These are phyloP conservation scores for Komagataella ulmi DNA, from an alignment of 805 yeast genomes.

Conservation along the genomic window DNA sequence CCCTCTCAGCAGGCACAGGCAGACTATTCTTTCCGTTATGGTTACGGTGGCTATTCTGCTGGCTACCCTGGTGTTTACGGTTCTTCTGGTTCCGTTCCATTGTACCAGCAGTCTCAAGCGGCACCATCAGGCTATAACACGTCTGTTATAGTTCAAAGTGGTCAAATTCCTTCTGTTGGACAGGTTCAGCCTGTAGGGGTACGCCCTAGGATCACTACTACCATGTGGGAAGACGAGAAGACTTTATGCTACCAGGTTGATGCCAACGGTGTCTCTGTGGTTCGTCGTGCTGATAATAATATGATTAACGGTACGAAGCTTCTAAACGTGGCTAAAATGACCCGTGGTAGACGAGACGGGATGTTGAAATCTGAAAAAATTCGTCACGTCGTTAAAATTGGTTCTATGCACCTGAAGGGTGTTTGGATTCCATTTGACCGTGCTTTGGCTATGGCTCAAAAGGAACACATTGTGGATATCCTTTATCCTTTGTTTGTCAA, in stretches of 20 bases:
- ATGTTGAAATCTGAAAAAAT: constrained; percentile 54
- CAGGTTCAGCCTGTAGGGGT: constrained; percentile 26
- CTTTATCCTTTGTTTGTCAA: constrained; percentile 50
- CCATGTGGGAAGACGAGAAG: constrained; percentile 69
- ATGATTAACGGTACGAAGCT: constrained; percentile 64
- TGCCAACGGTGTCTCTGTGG: constrained; percentile 53
- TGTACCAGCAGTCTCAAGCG: not conserved
- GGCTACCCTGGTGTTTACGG: not conserved
- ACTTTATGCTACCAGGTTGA: constrained; percentile 64
- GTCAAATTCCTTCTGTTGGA: constrained; percentile 15
- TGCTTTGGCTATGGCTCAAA: constrained; percentile 55
- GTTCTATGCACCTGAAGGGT: constrained; percentile 65
- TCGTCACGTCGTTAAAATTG: constrained; percentile 58
- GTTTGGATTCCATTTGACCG: constrained; percentile 70
- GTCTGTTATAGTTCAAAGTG: not conserved
- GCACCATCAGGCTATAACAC: constrained; percentile 1
- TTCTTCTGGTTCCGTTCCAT: not conserved
- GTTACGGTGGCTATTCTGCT: not conserved
- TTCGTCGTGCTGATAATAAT: constrained; percentile 57
- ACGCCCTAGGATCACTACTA: constrained; percentile 54
- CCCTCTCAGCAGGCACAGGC: not conserved
- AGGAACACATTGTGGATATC: constrained; percentile 48
- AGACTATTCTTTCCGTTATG: not conserved
- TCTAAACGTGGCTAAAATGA: constrained; percentile 59
- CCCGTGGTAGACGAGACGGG: constrained; percentile 63